Evolutionary conservation across 306 rosid genomes (phyloP).

Genomic region (Quercus agrifolia): DNA sequence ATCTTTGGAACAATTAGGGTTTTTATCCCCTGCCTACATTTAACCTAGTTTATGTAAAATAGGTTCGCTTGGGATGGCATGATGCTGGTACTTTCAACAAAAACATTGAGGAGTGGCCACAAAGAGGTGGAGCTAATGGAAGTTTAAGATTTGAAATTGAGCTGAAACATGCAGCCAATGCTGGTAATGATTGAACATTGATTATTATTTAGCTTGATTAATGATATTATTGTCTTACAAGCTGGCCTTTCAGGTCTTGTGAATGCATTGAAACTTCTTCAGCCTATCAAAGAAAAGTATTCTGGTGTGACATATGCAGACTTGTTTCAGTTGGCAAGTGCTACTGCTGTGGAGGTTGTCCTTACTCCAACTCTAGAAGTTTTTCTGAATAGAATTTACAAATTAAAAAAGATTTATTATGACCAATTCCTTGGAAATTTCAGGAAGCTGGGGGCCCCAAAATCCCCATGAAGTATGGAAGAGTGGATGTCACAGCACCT

Average conservation of each 20-base stretch:
- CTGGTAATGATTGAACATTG: constrained; percentile 51
- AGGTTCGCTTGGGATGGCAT: constrained; percentile 99
- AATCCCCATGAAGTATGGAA: constrained; percentile 95
- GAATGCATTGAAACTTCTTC: constrained; percentile 92
- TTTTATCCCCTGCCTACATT: background rate
- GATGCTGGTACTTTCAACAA: constrained; percentile 95
- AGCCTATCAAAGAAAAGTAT: constrained; percentile 90
- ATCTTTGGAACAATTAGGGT: background rate
- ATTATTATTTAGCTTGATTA: constrained; percentile 17
- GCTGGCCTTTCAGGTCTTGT: constrained; percentile 65
- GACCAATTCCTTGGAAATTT: constrained; percentile 19
- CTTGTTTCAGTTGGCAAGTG: constrained; percentile 95
- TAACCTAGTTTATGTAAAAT: constrained; percentile 11
- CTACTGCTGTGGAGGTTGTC: constrained; percentile 87
- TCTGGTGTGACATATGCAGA: constrained; percentile 88
- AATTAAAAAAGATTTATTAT: constrained; percentile 12
- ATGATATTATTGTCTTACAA: constrained; percentile 16
- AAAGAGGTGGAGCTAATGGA: constrained; percentile 93
- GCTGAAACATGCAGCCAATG: constrained; percentile 92
- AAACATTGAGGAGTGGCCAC: constrained; percentile 93
- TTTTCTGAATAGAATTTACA: background rate
- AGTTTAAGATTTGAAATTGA: constrained; percentile 86
- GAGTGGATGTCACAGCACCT: constrained; percentile 71
- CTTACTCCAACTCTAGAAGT: constrained; percentile 19
- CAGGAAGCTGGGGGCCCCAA: constrained; percentile 99